A percentile compares a stretch with the other conserved stretches of the same genome.
These are phyloP conservation scores for Polytolypa hystricis DNA, from an alignment of 2,329 filamentous ascomycete genomes.

Conservation along the genomic window DNA sequence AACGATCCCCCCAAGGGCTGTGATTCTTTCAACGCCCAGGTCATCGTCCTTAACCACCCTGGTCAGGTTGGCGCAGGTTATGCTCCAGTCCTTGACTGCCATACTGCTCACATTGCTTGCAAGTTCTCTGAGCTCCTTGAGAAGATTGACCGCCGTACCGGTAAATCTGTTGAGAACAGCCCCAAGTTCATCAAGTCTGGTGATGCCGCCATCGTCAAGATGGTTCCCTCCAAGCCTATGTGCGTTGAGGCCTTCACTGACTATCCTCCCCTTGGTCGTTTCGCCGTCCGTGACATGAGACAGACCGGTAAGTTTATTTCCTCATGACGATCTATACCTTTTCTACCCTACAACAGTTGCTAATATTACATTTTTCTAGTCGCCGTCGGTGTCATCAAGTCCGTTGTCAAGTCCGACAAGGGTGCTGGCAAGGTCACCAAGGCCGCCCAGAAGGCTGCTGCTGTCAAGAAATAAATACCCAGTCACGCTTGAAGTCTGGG, in stretches of 20 bases:
- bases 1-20: slow-evolving; percentile 86
- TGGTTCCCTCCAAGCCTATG: slow-evolving; percentile 99
- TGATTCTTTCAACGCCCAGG: slow-evolving; percentile 97
- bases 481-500: background rate
- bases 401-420: slow-evolving; percentile 55
- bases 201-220: slow-evolving; percentile 99
- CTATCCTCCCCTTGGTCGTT: slow-evolving; percentile 98
- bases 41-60: slow-evolving; percentile 99
- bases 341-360: background rate
- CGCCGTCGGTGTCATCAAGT: slow-evolving; percentile 92
- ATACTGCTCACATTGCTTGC: slow-evolving; percentile 99
- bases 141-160: slow-evolving; percentile 99
- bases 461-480: slow-evolving; percentile 55
- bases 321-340: background rate
- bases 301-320: slow-evolving; percentile 56
- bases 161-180: slow-evolving; percentile 81
- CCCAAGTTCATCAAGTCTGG: slow-evolving; percentile 99
- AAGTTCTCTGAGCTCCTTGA: slow-evolving; percentile 98
- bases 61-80: slow-evolving; percentile 99
- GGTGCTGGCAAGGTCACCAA: slow-evolving; percentile 49
- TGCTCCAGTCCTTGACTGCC: slow-evolving; percentile 98
- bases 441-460: slow-evolving; percentile 57
- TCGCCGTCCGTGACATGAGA: slow-evolving; percentile 97
- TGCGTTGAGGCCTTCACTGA: slow-evolving; percentile 99
- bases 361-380: slow-evolving; percentile 31